Conservation (phyloP, 1,284 basidiomycete genomes). For the Golubevia sp. region DNA sequence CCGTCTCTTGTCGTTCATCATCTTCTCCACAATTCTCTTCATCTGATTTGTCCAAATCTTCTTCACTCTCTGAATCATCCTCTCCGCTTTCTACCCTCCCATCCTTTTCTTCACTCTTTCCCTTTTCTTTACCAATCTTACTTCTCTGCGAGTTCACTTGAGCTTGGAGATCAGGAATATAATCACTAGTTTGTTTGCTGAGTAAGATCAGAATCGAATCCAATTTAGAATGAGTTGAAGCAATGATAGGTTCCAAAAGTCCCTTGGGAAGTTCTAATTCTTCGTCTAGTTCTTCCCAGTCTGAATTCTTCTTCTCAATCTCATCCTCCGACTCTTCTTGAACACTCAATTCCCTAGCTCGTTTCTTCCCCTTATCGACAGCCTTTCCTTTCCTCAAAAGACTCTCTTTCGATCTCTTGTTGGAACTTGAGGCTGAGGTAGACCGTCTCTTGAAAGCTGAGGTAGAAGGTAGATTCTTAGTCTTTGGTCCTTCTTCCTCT, state of each 20-base stretch:
- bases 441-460: background rate
- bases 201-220: background rate
- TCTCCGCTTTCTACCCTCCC: background rate
- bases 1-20: too few relatives aligned
- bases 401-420: too few relatives aligned
- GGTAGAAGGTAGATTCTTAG: background rate
- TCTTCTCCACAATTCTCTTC: too few relatives aligned
- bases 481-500: background rate
- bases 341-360: background rate
- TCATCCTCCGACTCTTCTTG: too few relatives aligned
- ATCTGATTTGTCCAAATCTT: background rate
- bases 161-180: background rate
- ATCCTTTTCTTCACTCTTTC: background rate
- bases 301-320: background rate
- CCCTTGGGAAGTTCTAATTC: background rate
- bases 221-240: background rate
- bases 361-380: background rate
- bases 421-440: background rate
- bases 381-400: background rate
- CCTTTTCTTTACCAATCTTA: too few relatives aligned
- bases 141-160: too few relatives aligned
- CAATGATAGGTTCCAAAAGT: background rate
- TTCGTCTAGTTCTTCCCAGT: background rate
- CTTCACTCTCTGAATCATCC: background rate
- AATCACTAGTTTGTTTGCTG: background rate